Evolutionary conservation across 1,284 basidiomycete genomes (phyloP), one percentile per base, ranked within the genome.

Genomic region (Leccinum griseonigrum): DNA sequence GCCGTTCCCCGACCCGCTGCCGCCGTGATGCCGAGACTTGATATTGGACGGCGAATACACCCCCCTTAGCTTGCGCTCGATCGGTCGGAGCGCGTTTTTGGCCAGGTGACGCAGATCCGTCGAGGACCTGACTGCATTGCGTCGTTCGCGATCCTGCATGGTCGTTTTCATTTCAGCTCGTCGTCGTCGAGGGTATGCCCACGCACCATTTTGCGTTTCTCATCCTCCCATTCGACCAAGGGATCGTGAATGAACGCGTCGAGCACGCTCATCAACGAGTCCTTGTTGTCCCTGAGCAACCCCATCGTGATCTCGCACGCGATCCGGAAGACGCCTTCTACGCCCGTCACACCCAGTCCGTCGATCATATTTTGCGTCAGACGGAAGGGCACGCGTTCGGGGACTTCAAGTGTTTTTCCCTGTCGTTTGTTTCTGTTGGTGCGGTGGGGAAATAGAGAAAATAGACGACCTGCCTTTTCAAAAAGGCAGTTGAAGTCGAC

Each of bases 401-500:
- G 92, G 2, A 93, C 91, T 69, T 97, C 94, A 53, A 99, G 84
- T 3, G 84, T 84, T 78, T 92, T 93, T 1, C 94, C 95, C 90
- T 53, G 28, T 32, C 14, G n/a, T 94, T 62, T 22, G 61, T 26
- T 10, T 18, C 18, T 32, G 10, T 53, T 18, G 22, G 11, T 2
- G 28, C 7, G 0, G n/a, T n/a, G 43, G 4, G 48, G 16, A n/a
- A 31, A 2, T 0, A n/a, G 2, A 7, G 9, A 11, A 31, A 10
- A 5, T 5, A 34, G 8, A 18, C 10, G 3, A 64, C 74, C 31
- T 61, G 90, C 92, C 83, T 95, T 97, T 68, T 99, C 97, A 69
- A 99, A 99, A 11, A 99, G 81, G 77, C 96, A 98, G 74, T 99
- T 98, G 69, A 99, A 94, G 76, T 99, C 97, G 55, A 99, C 96